phyloP scores from a whole-genome alignment of 208 protist species.

The Borovskyia barvae region DNA sequence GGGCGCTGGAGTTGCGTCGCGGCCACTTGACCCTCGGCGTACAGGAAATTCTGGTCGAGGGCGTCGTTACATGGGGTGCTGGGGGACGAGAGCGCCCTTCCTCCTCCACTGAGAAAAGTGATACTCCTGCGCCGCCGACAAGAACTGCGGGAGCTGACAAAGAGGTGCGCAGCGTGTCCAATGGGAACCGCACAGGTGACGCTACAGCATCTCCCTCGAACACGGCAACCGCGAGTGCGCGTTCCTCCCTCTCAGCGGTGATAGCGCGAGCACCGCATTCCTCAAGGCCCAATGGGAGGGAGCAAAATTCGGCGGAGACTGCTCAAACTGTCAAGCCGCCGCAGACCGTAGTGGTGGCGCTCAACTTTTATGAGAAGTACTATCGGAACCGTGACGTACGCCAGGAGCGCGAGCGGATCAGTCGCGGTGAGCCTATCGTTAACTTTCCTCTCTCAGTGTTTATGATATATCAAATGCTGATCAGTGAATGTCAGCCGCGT shows the following conservation, averaged over 20 bases:
- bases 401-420: neutral
- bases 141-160: too few species aligned
- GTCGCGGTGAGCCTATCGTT: neutral
- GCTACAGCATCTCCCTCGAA: too few species aligned
- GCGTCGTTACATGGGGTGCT: conserved; percentile 29
- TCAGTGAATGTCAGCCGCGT: conserved; percentile 29
- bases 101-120: too few species aligned
- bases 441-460: conserved; percentile 40
- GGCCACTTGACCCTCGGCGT: conserved; percentile 46
- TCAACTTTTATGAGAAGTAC: conserved; percentile 9
- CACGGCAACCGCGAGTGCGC: too few species aligned
- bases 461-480: conserved; percentile 54
- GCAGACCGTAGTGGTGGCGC: conserved; percentile 5
- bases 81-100: conserved; percentile 5
- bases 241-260: too few species aligned
- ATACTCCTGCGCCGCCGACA: too few species aligned
- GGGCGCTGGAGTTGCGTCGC: conserved; percentile 44
- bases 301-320: too few species aligned
- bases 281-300: too few species aligned
- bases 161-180: too few species aligned
- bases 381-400: conserved; percentile 18
- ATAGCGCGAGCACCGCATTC: too few species aligned
- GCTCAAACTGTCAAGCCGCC: too few species aligned
- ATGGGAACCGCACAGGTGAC: too few species aligned
- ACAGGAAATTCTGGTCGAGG: conserved; percentile 51